Conservation (phyloP, 768 basidiomycete species). For the Sarcodon aspratus region DNA sequence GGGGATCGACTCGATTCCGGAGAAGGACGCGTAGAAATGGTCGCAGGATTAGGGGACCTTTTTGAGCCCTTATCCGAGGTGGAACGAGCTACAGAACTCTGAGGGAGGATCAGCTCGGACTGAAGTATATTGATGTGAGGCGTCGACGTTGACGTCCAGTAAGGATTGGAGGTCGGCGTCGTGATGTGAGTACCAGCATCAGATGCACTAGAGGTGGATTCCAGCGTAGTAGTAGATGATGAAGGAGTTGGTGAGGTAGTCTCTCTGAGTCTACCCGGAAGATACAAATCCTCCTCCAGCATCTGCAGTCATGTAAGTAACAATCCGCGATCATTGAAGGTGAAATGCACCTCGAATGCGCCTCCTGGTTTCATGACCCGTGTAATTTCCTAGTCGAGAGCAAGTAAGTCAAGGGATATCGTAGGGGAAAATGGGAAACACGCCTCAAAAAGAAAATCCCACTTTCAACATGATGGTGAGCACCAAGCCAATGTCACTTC, state of each 20-base stretch:
- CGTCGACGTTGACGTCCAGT: too few relatives aligned
- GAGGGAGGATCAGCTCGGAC: too few relatives aligned
- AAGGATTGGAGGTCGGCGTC: too few relatives aligned
- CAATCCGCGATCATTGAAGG: neutral
- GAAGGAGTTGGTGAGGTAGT: neutral
- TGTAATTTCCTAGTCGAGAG: slow-evolving; percentile 32
- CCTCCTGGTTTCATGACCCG: slow-evolving; percentile 67
- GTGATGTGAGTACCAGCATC: neutral
- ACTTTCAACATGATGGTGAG: slow-evolving; percentile 24
- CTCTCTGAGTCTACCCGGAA: slow-evolving; percentile 43
- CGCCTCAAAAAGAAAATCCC: slow-evolving; percentile 54
- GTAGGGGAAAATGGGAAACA: slow-evolving; percentile 1
- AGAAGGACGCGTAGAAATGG: too few relatives aligned
- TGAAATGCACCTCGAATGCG: slow-evolving; percentile 46
- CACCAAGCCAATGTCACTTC: neutral
- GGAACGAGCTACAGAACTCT: too few relatives aligned
- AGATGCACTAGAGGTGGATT: neutral
- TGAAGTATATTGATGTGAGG: too few relatives aligned
- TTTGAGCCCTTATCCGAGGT: too few relatives aligned
- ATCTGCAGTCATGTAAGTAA: slow-evolving; percentile 25
- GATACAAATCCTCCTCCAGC: slow-evolving; percentile 66
- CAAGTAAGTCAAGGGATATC: neutral
- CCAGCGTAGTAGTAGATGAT: neutral
- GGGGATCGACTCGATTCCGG: too few relatives aligned
- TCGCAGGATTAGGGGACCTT: too few relatives aligned